Evolutionary conservation across 2,329 filamentous ascomycete genomes (phyloP), one percentile per base, ranked within the genome.

Genomic region (Coniochaeta hoffmannii): DNA sequence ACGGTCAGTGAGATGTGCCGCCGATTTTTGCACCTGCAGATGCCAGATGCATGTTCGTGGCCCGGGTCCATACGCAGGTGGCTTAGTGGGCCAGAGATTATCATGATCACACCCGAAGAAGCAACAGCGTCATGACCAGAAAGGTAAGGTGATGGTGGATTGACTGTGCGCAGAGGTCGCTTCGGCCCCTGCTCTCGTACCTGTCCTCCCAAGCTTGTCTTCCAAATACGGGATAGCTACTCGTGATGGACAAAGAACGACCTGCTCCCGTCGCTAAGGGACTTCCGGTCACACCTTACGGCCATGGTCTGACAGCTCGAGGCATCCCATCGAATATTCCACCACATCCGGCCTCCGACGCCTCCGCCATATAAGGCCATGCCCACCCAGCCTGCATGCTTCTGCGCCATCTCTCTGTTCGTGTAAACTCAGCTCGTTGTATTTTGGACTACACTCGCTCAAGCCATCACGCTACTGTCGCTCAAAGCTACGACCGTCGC

Each of bases 361-460:
- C 41, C 41, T 46, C 38, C 19, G 22, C 41, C 41, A 46, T 46
- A 46, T 46, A 46, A 46, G 41, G 19, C 41, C 41, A 26, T 46
- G 19, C 24, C 41, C 24, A 15, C 41, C 41, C 41, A 46, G 24
- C 41, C 24, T 46, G 41, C 41, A 46, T 46, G 15, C 41, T 46
- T 46, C 41, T 28, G 41, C 41, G 15, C 41, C 41, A 46, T 28
- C 19, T 15, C 41, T 46, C 41, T 46, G 11, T 10, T 44, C 26
- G 41, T 28, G 17, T 41, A 41, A 41, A 41, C 36, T 22, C 36
- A 41, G 9, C n/a, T 11, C 22, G 41, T 46, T 46, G 41, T 46
- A 46, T 46, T 46, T 46, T 46, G 41, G 22, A 46, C 41, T 46
- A 46, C 41, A 46, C 12, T 46, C 41, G 41, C 41, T 46, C 41